Base-by-base conservation (phyloP, 306 rosid species). In the Pyrus betulifolia region DNA sequence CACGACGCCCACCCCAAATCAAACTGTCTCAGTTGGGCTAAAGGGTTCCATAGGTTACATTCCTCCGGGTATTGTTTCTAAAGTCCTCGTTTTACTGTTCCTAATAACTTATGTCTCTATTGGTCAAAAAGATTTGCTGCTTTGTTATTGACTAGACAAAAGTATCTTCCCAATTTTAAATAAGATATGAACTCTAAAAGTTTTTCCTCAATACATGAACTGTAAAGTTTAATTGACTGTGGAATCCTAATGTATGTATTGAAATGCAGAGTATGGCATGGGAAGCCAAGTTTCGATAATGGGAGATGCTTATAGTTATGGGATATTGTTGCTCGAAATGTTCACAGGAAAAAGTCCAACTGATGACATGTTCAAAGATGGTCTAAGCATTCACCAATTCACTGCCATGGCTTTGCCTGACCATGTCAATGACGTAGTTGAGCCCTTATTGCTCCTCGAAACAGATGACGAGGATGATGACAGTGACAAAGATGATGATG, bases 21-120 rank as follows among this genome's bases (percentile, higher is more conserved):
- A 78, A 42, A 68, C 59, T 1, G 18, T 70, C 45, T 40, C 86
- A 63, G 28, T 55, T 6, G 67, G 51, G 10, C 70, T 82, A 2
- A 82, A 72, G 52, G 86, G 84, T 45, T 79, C 84, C 6, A 76
- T 76, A 17, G 88, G 86, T 4, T 85, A 82, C 33, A 78, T 81
- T 51, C 79, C 86, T 58, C 86, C 86, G 64, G 88, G 82, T 82
- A 79, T 28, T 17, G 12, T 62, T 65, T 65, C 17, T 65, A 19
- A 33, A 17, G 3, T 63, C 40, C 42, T 12, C 21, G 5, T 61
- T 27, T 61, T 13, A 5, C 0, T 61, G 0, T 61, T 61, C 66
- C 28, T 60, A 25, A 9, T 25, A 25, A 25, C 19, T 25, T 60
- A 1, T 38, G 42, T 38, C 42, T 38, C 42, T 38, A 7, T 38